Conservation (phyloP, 2,329 filamentous ascomycete species). For the Stemphylium lycopersici region DNA sequence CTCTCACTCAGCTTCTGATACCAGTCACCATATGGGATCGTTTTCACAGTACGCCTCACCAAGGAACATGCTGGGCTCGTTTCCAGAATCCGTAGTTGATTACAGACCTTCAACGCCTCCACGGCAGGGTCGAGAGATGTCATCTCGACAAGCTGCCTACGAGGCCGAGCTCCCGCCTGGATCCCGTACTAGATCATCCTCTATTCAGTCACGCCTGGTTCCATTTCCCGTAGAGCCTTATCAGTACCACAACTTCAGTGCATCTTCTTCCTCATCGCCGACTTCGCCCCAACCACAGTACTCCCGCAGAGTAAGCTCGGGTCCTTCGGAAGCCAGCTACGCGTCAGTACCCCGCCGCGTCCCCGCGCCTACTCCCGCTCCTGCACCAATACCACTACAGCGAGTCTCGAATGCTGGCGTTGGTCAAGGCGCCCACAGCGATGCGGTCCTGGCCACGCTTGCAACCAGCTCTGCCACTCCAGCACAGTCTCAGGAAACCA, state of each 20-base stretch:
- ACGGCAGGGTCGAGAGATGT: conserved; percentile 22
- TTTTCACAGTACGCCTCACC: conserved; percentile 41
- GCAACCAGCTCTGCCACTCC: conserved; percentile 12
- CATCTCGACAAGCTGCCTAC: conserved; percentile 23
- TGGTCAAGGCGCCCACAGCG: conserved; percentile 29
- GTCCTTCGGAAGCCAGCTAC: conserved; percentile 31
- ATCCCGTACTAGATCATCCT: conserved; percentile 27
- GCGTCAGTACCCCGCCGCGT: conserved; percentile 44
- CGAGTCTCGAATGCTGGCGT: conserved; percentile 18
- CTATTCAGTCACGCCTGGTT: conserved; percentile 32
- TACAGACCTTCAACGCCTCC: conserved; percentile 31
- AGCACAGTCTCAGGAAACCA: conserved; percentile 16
- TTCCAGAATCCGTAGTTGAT: conserved; percentile 45
- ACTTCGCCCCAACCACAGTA: conserved; percentile 37
- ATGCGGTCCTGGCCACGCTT: conserved; percentile 24
- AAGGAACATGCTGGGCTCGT: conserved; percentile 47
- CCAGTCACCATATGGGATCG: conserved; percentile 25
- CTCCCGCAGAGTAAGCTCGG: conserved; percentile 35
- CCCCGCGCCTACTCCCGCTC: conserved; percentile 39
- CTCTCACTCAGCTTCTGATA: conserved; percentile 50
- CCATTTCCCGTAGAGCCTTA: conserved; percentile 43
- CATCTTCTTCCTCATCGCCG: conserved; percentile 29
- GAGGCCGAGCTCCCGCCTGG: conserved; percentile 19
- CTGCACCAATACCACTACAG: conserved; percentile 12
- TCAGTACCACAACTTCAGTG: conserved; percentile 41